Evolutionary conservation across 2,329 filamentous ascomycete species (phyloP).

Genomic region (Sarocladium strictum): DNA sequence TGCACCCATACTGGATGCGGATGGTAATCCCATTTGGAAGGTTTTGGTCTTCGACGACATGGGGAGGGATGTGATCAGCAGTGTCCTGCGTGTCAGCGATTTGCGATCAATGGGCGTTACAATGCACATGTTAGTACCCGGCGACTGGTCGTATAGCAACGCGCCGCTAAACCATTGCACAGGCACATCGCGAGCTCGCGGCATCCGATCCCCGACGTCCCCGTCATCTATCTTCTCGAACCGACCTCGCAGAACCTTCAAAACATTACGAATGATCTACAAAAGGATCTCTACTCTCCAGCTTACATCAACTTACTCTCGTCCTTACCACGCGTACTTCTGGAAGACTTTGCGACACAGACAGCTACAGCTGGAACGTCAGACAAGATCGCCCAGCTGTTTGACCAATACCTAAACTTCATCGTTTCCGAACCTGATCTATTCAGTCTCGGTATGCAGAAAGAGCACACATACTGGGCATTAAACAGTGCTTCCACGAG

Average conservation of each 20-base stretch:
- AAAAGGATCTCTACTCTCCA: constrained; percentile 82
- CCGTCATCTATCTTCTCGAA: constrained; percentile 93
- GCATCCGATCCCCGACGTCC: constrained; percentile 92
- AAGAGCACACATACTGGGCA: constrained; percentile 88
- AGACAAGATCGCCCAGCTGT: constrained; percentile 87
- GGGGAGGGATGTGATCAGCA: constrained; percentile 93
- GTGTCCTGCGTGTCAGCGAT: constrained; percentile 89
- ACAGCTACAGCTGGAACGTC: constrained; percentile 79
- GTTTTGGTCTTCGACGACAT: constrained; percentile 90
- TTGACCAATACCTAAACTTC: constrained; percentile 96
- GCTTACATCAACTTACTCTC: constrained; percentile 97
- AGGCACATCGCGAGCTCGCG: constrained; percentile 77
- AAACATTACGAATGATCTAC: constrained; percentile 76
- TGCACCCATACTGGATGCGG: constrained; percentile 75
- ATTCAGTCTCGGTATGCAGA: constrained; percentile 89
- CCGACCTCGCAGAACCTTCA: constrained; percentile 77
- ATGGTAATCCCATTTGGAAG: constrained; percentile 96
- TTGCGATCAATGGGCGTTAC: constrained; percentile 91
- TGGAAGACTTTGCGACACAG: constrained; percentile 91
- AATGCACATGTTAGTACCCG: constrained; percentile 72
- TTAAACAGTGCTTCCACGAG: constrained; percentile 88
- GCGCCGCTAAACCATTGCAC: constrained; percentile 17
- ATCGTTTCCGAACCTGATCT: constrained; percentile 92
- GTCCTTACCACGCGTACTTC: constrained; percentile 79
- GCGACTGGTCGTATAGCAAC: not conserved